Evolutionary conservation across 2,329 filamentous ascomycete species (phyloP), one percentile per base, ranked within the genome.

Genomic region (Diaporthe caulivora): DNA sequence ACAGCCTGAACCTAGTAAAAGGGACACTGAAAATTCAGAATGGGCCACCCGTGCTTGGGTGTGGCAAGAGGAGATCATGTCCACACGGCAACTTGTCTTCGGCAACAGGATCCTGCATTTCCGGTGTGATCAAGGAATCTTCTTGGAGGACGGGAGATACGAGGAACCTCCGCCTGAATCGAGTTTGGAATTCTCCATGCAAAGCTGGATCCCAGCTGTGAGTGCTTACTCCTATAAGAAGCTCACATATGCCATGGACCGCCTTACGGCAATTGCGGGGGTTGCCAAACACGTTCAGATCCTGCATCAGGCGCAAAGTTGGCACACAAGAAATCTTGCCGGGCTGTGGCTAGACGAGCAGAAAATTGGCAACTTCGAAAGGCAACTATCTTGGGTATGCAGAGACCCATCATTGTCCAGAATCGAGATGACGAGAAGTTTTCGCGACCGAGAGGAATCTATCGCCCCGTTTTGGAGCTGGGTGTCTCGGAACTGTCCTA

Each of bases 371-470:
- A 3, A 15, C 1, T 2, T 51, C 1, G 8, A 13, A 0, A 51
- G 3, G 9, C 47, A 51, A 0, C 21, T 51, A 21, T 5, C 3
- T 6, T 51, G 47, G 47, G 0, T 6, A 13, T 51, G n/a, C n/a
- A 24, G 5, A 2, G 3, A 51, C 11, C 18, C 47, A 51, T 24
- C 47, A 24, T 13, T 51, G n/a, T 13, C n/a, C 3, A 0, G 1
- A 0, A 24, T 10, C 0, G 47, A 51, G 7, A 5, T 51, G n/a
- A 24, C 5, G 2, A 11, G 3, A 0, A 0, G n/a, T 0, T 51
- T 51, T 7, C n/a, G 13, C 3, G 47, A 51, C 47, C 0, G n/a
- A n/a, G n/a, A 5, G 24, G 21, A n/a, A 24, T 24, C n/a, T 9
- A 15, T 51, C 13, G 47, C 47, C 9, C 47, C 47, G 2, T 51